Evolutionary conservation across 2,329 filamentous ascomycete genomes (phyloP).

Genomic region (Fusarium sp.): DNA sequence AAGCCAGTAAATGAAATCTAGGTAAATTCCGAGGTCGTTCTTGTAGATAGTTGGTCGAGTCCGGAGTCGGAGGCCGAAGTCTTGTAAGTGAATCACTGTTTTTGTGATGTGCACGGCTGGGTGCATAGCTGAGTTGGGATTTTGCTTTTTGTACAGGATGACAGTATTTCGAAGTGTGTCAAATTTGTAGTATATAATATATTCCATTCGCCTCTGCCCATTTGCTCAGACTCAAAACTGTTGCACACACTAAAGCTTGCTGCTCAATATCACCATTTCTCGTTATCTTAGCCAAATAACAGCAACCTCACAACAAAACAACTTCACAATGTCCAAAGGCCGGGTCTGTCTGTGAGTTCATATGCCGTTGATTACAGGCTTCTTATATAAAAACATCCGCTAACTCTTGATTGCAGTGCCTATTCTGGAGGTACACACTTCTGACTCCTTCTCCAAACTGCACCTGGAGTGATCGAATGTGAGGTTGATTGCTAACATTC

Average conservation of each 20-base stretch:
- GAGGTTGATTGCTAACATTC: not conserved
- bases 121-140: not conserved
- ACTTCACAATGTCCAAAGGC: conserved; percentile 20
- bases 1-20: not conserved
- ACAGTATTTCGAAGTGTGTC: not conserved
- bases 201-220: not conserved
- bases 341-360: conserved; percentile 25
- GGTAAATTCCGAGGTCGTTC: not conserved
- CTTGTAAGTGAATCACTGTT: conserved; percentile 18
- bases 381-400: not conserved
- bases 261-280: not conserved
- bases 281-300: not conserved
- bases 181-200: not conserved
- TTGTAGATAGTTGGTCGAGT: not conserved
- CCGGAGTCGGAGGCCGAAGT: conserved; percentile 10
- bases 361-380: not conserved
- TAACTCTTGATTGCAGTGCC: conserved; percentile 7
- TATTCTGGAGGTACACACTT: conserved; percentile 20
- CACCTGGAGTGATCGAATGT: not conserved
- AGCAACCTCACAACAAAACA: not conserved
- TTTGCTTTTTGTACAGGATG: not conserved
- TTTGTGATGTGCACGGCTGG: not conserved
- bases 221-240: not conserved
- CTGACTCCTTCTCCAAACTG: not conserved
- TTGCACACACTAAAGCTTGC: not conserved